Evolutionary conservation across 176 grass and related monocot species (phyloP), one percentile per base, ranked within the genome.

Genomic region (Miscanthus lutarioriparius): DNA sequence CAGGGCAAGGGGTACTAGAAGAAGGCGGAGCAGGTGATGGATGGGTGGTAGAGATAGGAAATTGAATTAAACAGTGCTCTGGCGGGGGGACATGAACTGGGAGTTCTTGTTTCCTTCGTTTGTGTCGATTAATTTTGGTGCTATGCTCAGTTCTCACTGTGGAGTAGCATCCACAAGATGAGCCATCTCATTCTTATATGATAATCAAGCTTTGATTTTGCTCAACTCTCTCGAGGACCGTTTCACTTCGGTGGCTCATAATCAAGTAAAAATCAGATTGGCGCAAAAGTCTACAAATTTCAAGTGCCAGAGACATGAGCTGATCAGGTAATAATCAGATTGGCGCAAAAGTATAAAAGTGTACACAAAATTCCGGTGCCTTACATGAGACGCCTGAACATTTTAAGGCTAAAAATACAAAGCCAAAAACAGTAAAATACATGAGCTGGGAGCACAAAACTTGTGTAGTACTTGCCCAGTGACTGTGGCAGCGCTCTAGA

Each of bases 1-100:
- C 54, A 95, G 28, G 49, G 78, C 10, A 85, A 56, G 32, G 36
- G n/a, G 56, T 84, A 70, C 82, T 89, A 89, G 82, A 14, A 22
- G 19, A 73, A 0, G 35, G 32, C 33, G 33, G 33, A 35, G 33
- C 33, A 35, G 33, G 30, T 25, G 17, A 10, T 7, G 6, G 12
- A 25, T 12, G 10, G 41, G 12, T 68, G 47, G 79, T 78, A 59
- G 74, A 12, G 35, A 56, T 43, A 75, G 71, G 47, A 69, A 8
- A 67, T 32, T 87, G 47, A 16, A 51, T 75, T 47, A 32, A 54
- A 82, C n/a, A 70, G 10, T 54, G 83, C 16, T 53, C 45, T 59
- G 49, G 48, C 65, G 26, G 13, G 19, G 65, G 16, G 36, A 19
- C 45, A 58, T 56, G 70, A 80, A 64, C 68, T 0, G 7, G 68